A percentile compares a stretch with the other conserved stretches of the same genome.
phyloP scores from a whole-genome alignment of 192 early-diverging fungal species.

The Entophlyctis helioformis region DNA sequence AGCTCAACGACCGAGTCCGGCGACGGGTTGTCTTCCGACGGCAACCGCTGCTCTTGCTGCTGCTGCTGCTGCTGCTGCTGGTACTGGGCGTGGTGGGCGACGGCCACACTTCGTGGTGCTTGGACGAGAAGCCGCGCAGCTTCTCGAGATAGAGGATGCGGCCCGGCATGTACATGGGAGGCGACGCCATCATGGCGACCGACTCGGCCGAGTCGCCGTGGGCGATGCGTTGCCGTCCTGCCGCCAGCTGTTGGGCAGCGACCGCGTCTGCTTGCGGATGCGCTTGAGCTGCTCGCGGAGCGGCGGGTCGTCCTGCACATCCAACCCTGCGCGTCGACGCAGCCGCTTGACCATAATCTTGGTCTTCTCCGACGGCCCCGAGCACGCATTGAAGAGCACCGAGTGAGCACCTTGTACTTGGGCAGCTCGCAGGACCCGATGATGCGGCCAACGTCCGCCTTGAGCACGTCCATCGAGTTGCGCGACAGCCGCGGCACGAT shows the following conservation, averaged over 20 bases:
- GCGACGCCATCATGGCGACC: background rate
- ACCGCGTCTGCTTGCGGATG: background rate
- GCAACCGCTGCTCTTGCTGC: too few relatives aligned
- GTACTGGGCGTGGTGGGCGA: background rate
- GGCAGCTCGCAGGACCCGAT: conserved; percentile 11
- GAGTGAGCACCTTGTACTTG: conserved; percentile 21
- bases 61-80: background rate
- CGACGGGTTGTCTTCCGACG: too few relatives aligned
- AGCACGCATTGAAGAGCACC: conserved; percentile 4
- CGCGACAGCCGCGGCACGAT: conserved; percentile 14
- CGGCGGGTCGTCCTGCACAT: background rate
- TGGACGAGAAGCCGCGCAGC: background rate
- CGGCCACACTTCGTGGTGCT: background rate
- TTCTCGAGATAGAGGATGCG: conserved; percentile 29
- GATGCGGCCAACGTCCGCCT: conserved; percentile 18
- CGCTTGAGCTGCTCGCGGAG: background rate
- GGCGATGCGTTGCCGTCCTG: background rate
- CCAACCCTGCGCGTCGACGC: background rate
- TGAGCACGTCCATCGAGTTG: conserved; percentile 21
- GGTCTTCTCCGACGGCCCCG: background rate
- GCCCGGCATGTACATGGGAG: conserved; percentile 20
- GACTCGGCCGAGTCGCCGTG: too few relatives aligned
- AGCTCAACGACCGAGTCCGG: too few relatives aligned
- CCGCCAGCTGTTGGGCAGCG: conserved; percentile 2
- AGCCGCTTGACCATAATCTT: conserved; percentile 2